Conservation (phyloP, 306 rosid species). For the Mimosa bimucronata region DNA sequence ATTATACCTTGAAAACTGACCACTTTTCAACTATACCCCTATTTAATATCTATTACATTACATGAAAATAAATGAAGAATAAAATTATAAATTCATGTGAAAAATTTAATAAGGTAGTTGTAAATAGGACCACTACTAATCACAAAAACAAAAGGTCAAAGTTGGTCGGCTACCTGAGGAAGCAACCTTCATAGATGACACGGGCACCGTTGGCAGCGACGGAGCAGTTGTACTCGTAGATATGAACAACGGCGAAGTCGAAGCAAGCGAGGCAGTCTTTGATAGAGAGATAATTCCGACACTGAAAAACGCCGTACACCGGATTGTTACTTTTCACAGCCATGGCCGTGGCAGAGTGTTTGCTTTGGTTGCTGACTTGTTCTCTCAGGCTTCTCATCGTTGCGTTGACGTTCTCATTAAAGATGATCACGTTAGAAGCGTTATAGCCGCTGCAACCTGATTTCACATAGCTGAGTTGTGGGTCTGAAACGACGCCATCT, state of each 20-base stretch:
- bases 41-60: too few species aligned
- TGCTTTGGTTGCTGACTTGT: conserved; percentile 39
- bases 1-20: too few species aligned
- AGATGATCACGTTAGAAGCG: conserved; percentile 35
- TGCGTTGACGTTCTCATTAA: conserved; percentile 45
- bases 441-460: conserved; percentile 57
- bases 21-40: too few species aligned
- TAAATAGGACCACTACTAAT: too few species aligned
- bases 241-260: conserved; percentile 39
- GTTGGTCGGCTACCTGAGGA: conserved; percentile 52
- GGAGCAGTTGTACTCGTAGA: conserved; percentile 51
- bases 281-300: conserved; percentile 29
- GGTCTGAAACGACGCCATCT: conserved; percentile 37
- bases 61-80: too few species aligned
- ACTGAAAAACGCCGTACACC: conserved; percentile 44
- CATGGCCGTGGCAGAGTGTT: conserved; percentile 46
- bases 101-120: too few species aligned
- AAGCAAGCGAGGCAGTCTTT: conserved; percentile 58
- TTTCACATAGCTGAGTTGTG: conserved; percentile 46
- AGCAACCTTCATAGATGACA: conserved; percentile 67
- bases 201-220: conserved; percentile 59
- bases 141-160: background rate
- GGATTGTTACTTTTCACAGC: conserved; percentile 32
- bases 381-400: conserved; percentile 43
- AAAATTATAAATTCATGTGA: too few species aligned